These are phyloP conservation scores for Atkinsonella hypoxylon DNA, from an alignment of 2,329 filamentous ascomycete species.

Conservation along the genomic window DNA sequence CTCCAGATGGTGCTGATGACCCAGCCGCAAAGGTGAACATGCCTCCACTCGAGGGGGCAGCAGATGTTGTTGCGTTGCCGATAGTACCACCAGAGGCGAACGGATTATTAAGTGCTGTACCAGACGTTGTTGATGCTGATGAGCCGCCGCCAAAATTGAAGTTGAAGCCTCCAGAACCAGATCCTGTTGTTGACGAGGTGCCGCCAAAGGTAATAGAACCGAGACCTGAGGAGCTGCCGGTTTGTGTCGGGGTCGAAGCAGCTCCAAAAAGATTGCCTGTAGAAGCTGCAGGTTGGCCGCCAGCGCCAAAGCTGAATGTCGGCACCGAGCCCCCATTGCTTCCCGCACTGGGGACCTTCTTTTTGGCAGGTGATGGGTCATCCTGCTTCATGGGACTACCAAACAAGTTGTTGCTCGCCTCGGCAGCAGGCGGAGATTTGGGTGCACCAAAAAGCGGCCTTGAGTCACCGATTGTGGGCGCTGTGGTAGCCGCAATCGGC, in stretches of 20 bases:
- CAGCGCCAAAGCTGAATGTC: conserved; percentile 23
- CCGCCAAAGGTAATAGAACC: conserved; percentile 29
- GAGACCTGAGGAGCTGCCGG: conserved; percentile 7
- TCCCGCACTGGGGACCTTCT: conserved; percentile 19
- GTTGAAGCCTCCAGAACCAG: conserved; percentile 18
- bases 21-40: conserved; percentile 27
- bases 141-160: conserved; percentile 16
- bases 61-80: conserved; percentile 12
- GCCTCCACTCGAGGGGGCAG: conserved; percentile 15
- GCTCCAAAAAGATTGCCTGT: conserved; percentile 28
- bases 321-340: conserved; percentile 15
- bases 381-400: conserved; percentile 33
- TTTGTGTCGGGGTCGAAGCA: conserved; percentile 14
- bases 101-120: conserved; percentile 27
- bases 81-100: conserved; percentile 21
- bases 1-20: conserved; percentile 17
- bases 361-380: conserved; percentile 26
- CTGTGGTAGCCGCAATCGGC: conserved; percentile 18
- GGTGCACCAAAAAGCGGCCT: conserved; percentile 28
- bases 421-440: conserved; percentile 20
- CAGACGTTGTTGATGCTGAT: conserved; percentile 9
- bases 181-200: conserved; percentile 12
- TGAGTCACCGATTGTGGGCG: conserved; percentile 14
- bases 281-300: conserved; percentile 11
- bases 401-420: conserved; percentile 22